A percentile compares a stretch with the other conserved stretches of the same genome.
These are phyloP conservation scores for Fusarium stilboides DNA, from an alignment of 2,329 filamentous ascomycete genomes.

Conservation along the genomic window DNA sequence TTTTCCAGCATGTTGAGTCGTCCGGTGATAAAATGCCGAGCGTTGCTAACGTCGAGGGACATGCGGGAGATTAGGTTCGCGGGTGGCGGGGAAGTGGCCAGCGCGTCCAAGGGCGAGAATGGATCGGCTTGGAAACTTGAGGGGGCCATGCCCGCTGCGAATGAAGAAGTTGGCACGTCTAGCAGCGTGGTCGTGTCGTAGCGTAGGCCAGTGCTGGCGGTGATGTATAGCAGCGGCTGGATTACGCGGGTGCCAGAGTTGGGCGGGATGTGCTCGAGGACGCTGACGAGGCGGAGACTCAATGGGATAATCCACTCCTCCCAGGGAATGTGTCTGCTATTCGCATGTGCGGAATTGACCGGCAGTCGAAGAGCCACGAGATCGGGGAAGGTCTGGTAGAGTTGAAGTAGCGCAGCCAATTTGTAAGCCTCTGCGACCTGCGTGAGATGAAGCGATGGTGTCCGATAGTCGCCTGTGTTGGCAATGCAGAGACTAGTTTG, in stretches of 20 bases:
- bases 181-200: conserved; percentile 41
- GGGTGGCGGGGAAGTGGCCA: conserved; percentile 25
- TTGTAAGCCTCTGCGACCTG: conserved; percentile 59
- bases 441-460: conserved; percentile 53
- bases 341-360: conserved; percentile 34
- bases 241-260: conserved; percentile 56
- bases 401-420: conserved; percentile 56
- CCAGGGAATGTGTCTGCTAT: conserved; percentile 51
- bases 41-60: conserved; percentile 56
- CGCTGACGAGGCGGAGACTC: conserved; percentile 52
- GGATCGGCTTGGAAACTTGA: conserved; percentile 17
- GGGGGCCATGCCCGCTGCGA: conserved; percentile 19
- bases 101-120: conserved; percentile 27
- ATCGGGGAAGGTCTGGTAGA: conserved; percentile 59
- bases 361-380: conserved; percentile 53
- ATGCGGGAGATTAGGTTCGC: conserved; percentile 44
- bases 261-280: conserved; percentile 55
- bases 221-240: conserved; percentile 57
- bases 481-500: conserved; percentile 20
- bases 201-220: conserved; percentile 55
- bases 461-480: conserved; percentile 53
- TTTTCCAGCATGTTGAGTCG: conserved; percentile 58
- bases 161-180: conserved; percentile 35
- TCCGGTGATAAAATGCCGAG: conserved; percentile 58
- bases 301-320: conserved; percentile 57